phyloP scores from a whole-genome alignment of 192 early-diverging fungal genomes.

The Podila epicladia region DNA sequence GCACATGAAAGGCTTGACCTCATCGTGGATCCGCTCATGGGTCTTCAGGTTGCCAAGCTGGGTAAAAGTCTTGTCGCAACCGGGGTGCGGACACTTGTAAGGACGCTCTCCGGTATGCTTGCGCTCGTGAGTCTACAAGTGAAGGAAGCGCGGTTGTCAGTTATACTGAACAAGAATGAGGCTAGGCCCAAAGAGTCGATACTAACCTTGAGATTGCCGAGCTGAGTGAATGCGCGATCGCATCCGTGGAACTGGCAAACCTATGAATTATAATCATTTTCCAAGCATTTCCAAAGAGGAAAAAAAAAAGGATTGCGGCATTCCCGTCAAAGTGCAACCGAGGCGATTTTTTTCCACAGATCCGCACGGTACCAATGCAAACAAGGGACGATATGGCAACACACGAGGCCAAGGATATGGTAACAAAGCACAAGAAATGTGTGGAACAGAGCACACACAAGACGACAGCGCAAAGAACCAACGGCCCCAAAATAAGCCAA shows the following conservation, averaged over 20 bases:
- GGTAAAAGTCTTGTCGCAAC: slow-evolving; percentile 82
- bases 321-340: slow-evolving; percentile 19
- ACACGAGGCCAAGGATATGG: slow-evolving; percentile 9
- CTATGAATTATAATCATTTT: slow-evolving; percentile 52
- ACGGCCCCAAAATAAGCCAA: slow-evolving; percentile 36
- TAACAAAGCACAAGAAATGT: slow-evolving; percentile 46
- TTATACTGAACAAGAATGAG: background rate
- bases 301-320: background rate
- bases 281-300: slow-evolving; percentile 20
- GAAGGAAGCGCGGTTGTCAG: background rate
- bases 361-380: slow-evolving; percentile 28
- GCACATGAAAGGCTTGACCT: slow-evolving; percentile 82
- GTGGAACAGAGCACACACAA: slow-evolving; percentile 23
- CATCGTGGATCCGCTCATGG: slow-evolving; percentile 82
- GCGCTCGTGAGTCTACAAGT: slow-evolving; percentile 52
- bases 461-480: slow-evolving; percentile 48
- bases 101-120: slow-evolving; percentile 72
- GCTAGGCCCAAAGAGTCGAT: background rate
- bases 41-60: slow-evolving; percentile 87
- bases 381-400: background rate
- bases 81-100: slow-evolving; percentile 67
- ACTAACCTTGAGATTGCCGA: slow-evolving; percentile 68
- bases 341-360: slow-evolving; percentile 10
- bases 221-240: slow-evolving; percentile 77
- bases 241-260: slow-evolving; percentile 75